Evolutionary conservation across 768 basidiomycete genomes (phyloP).

Genomic region (Coprinopsis strossmayeri): DNA sequence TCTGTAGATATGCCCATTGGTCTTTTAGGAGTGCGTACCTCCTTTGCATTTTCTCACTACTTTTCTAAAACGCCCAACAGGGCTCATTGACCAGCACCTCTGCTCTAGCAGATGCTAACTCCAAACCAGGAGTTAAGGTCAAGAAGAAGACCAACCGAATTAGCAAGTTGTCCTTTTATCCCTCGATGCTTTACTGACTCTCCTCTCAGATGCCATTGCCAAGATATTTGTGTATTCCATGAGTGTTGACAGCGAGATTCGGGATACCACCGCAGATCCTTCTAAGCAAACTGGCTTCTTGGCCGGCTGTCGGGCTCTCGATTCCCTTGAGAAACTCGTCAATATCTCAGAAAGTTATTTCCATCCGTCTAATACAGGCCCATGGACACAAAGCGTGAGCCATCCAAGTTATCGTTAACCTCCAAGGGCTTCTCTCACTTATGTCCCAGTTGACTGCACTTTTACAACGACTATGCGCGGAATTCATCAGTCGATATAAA

Average conservation of each 20-base stretch:
- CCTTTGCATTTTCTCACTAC: background rate
- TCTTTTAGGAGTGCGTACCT: slow-evolving; percentile 44
- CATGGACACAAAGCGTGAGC: slow-evolving; percentile 65
- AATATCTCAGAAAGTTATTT: slow-evolving; percentile 93
- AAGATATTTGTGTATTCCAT: slow-evolving; percentile 88
- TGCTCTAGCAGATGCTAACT: slow-evolving; percentile 47
- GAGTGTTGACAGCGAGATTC: slow-evolving; percentile 68
- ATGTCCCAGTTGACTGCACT: slow-evolving; percentile 71
- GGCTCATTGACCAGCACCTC: slow-evolving; percentile 56
- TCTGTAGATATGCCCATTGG: slow-evolving; percentile 65
- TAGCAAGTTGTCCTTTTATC: slow-evolving; percentile 31
- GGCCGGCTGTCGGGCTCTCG: slow-evolving; percentile 83
- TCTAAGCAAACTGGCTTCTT: slow-evolving; percentile 47
- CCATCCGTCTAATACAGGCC: slow-evolving; percentile 89
- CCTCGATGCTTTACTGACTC: background rate
- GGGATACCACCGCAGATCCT: slow-evolving; percentile 20
- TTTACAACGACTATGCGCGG: slow-evolving; percentile 62
- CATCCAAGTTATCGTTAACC: too few species aligned
- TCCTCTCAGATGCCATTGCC: slow-evolving; percentile 60
- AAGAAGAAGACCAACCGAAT: slow-evolving; percentile 66
- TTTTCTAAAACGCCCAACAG: slow-evolving; percentile 25
- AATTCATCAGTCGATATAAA: slow-evolving; percentile 73
- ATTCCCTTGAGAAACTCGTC: slow-evolving; percentile 80
- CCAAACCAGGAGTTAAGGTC: slow-evolving; percentile 54
- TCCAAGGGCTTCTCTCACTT: too few species aligned